Base-by-base conservation (phyloP, 495 filamentous ascomycete genomes). In the Xylaria acuta region DNA sequence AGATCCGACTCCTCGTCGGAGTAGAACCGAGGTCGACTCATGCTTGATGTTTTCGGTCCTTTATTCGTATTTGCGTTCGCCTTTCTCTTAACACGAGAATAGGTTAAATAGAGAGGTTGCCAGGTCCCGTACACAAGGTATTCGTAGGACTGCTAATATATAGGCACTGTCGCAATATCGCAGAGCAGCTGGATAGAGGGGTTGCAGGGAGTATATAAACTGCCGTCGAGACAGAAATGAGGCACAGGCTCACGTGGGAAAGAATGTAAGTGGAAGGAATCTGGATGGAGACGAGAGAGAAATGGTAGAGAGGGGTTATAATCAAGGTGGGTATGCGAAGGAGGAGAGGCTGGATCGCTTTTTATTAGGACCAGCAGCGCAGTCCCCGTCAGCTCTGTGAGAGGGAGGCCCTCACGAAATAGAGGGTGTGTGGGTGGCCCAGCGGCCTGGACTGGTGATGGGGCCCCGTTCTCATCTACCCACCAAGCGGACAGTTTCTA, bases 1-100 rank as follows among this genome's bases (percentile, higher is more conserved):
- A 87, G 73, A 40, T 85, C 82, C 6, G 81, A 80, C 18, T 83
- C 80, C 8, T 82, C 80, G 32, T 80, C 75, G 70, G 80, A 80
- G 43, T 62, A 69, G 43, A n/a, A 54, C 34, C 64, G 70, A 12
- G 9, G 64, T 68, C 64, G 64, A 69, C 64, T 69, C 71, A 73
- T 73, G 41, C 2, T 56, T 51, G 38, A 5, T 18, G 6, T 9
- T 5, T 32, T 43, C 14, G 18, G 40, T 41, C 32, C 22, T 43
- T 25, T 25, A 43, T 27, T 38, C 34, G 22, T 38, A 6, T 1
- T 43, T 41, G 1, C 25, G 6, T 22, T 38, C 25, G 20, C 1
- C 18, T 40, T 64, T 56, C 30, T 16, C 34, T 16, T 27, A 25
- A 14, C 5, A 3, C 3, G 27, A 64, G 14, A 30, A 53, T 38